Percentiles rank a stretch among this genome's conserved stretches.
Conservation (phyloP, 2,329 filamentous ascomycete genomes). For the Fusarium odoratissimum region DNA sequence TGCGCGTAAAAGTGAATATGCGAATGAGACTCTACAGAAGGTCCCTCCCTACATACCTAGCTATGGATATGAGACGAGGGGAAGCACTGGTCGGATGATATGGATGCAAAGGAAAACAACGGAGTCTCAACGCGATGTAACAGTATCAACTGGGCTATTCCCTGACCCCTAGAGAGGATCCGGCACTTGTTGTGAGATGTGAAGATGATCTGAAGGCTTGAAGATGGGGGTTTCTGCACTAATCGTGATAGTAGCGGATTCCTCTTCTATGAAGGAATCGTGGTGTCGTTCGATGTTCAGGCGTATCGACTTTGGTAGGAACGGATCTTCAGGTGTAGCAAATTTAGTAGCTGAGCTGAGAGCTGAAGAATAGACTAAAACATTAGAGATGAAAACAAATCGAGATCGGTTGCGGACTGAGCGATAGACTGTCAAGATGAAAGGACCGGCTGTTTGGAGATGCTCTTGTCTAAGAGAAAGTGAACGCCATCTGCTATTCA, state of each 20-base stretch:
- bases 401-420: constrained; percentile 9
- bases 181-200: constrained; percentile 31
- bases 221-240: neutral
- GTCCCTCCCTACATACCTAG: neutral
- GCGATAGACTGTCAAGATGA: constrained; percentile 11
- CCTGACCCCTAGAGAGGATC: constrained; percentile 33
- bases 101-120: constrained; percentile 12
- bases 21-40: constrained; percentile 26
- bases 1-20: constrained; percentile 28
- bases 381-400: constrained; percentile 15
- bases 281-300: constrained; percentile 21
- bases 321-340: constrained; percentile 7
- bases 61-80: constrained; percentile 38
- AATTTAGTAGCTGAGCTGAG: constrained; percentile 5
- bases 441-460: constrained; percentile 16
- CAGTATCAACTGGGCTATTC: constrained; percentile 35
- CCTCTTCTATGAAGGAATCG: constrained; percentile 5
- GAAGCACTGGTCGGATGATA: constrained; percentile 27
- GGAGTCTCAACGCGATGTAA: constrained; percentile 36
- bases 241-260: neutral
- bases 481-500: constrained; percentile 28
- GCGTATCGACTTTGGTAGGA: neutral
- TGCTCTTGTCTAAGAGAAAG: constrained; percentile 7
- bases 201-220: constrained; percentile 21
- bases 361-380: constrained; percentile 2